Conservation (phyloP, 352 stramenopile species). For the Phytophthora meadii region DNA sequence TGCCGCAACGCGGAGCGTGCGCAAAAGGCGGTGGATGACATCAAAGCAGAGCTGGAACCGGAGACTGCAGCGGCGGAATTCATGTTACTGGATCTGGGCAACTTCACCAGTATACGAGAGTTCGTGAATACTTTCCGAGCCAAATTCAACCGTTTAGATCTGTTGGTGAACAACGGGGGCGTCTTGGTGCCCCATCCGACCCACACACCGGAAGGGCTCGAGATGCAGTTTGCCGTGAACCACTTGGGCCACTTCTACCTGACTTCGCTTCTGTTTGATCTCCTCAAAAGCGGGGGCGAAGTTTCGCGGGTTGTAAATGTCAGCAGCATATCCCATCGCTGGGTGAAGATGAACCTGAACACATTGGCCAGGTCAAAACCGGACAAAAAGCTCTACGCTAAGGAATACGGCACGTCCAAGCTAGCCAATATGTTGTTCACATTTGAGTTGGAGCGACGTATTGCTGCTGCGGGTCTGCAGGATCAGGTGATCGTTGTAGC, state of each 20-base stretch:
- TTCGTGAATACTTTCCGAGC: constrained; percentile 45
- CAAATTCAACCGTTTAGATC: constrained; percentile 52
- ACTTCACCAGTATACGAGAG: constrained; percentile 40
- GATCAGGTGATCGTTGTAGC: constrained; percentile 42
- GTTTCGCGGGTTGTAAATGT: constrained; percentile 44
- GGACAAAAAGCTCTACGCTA: constrained; percentile 42
- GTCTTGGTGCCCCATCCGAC: constrained; percentile 45
- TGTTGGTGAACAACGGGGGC: constrained; percentile 71
- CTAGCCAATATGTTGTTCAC: constrained; percentile 56
- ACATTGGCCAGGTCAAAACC: constrained; percentile 36
- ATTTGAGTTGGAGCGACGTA: constrained; percentile 48
- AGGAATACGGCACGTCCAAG: constrained; percentile 62
- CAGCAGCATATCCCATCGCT: constrained; percentile 44
- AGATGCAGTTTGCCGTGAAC: constrained; percentile 71
- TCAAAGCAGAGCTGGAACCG: constrained; percentile 28
- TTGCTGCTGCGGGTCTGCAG: constrained; percentile 28
- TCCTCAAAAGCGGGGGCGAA: constrained; percentile 36
- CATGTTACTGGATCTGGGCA: constrained; percentile 52
- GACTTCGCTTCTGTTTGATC: constrained; percentile 56
- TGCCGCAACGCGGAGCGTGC: constrained; percentile 60
- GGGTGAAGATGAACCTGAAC: constrained; percentile 36
- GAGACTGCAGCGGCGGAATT: constrained; percentile 36
- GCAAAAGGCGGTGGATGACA: constrained; percentile 35
- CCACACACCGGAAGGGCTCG: constrained; percentile 48
- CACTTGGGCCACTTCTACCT: constrained; percentile 70